Evolutionary conservation across 306 rosid genomes (phyloP).

Genomic region (Urtica urens): DNA sequence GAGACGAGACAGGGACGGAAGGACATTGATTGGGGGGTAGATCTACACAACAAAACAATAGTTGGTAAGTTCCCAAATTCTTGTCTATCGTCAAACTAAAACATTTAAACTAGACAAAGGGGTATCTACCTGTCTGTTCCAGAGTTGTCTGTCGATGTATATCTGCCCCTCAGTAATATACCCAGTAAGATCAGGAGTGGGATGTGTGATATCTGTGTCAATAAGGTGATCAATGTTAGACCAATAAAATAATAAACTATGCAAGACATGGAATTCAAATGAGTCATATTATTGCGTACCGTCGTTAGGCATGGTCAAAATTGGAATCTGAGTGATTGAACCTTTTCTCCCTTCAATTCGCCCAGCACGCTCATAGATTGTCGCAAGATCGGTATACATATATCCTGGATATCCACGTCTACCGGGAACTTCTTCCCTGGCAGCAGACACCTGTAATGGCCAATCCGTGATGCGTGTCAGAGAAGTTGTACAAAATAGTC

Average conservation of each 20-base stretch:
- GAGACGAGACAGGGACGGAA: conserved; percentile 93
- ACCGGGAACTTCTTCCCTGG: conserved; percentile 99
- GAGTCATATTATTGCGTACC: conserved; percentile 55
- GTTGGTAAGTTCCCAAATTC: conserved; percentile 14
- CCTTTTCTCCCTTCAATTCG: conserved; percentile 98
- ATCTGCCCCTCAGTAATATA: conserved; percentile 99
- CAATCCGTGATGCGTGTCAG: conserved; percentile 10
- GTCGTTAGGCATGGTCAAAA: conserved; percentile 96
- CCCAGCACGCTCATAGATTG: conserved; percentile 98
- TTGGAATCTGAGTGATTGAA: conserved; percentile 97
- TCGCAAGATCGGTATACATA: conserved; percentile 98
- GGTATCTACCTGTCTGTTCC: conserved; percentile 76
- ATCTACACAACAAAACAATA: conserved; percentile 44
- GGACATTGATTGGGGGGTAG: conserved; percentile 96
- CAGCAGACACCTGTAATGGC: conserved; percentile 84
- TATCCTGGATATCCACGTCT: conserved; percentile 99
- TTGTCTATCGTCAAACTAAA: background rate
- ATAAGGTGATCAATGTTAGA: conserved; percentile 15
- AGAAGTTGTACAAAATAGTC: conserved; percentile 1
- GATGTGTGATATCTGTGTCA: conserved; percentile 90
- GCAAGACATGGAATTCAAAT: conserved; percentile 12
- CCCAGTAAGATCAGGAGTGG: conserved; percentile 98
- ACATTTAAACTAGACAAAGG: too few species aligned
- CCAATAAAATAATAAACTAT: conserved; percentile 12
- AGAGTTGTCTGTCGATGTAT: conserved; percentile 88